These are phyloP conservation scores for Aspergillus sp. DNA, from an alignment of 2,329 filamentous ascomycete species.

Conservation along the genomic window DNA sequence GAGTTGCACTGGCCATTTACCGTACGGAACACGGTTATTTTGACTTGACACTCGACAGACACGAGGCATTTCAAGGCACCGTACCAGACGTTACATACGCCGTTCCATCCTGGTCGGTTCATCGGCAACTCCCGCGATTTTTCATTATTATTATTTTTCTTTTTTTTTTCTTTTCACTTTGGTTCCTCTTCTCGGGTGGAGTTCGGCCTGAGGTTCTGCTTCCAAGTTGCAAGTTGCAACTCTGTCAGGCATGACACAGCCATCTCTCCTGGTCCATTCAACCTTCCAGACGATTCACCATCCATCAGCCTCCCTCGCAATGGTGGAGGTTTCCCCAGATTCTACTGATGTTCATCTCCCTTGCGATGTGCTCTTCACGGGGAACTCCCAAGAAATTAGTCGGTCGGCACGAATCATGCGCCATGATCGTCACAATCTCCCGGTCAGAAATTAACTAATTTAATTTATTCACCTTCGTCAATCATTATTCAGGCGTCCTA, in stretches of 20 bases:
- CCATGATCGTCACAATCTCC: not conserved
- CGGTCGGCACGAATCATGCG: not conserved
- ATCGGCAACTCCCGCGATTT: not conserved
- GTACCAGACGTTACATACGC: not conserved
- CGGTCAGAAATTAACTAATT: not conserved
- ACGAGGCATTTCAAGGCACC: not conserved
- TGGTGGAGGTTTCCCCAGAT: not conserved
- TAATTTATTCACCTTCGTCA: too few relatives aligned
- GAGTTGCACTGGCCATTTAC: not conserved
- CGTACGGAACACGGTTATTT: not conserved
- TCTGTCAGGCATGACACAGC: not conserved
- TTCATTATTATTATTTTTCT: too few relatives aligned
- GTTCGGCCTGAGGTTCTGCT: not conserved
- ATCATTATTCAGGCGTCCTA: too few relatives aligned
- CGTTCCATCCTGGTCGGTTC: not conserved
- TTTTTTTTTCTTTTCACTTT: not conserved
- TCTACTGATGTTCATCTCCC: not conserved
- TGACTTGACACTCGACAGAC: not conserved
- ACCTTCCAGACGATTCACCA: too few relatives aligned
- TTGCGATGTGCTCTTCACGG: not conserved
- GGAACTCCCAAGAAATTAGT: not conserved
- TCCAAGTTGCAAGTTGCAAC: too few relatives aligned
- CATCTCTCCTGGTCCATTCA: not conserved
- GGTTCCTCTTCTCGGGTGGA: not conserved
- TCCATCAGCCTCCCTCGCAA: too few relatives aligned